Evolutionary conservation across 176 grass and related monocot genomes (phyloP), one percentile per base, ranked within the genome.

Genomic region (Aegilops umbellulata): DNA sequence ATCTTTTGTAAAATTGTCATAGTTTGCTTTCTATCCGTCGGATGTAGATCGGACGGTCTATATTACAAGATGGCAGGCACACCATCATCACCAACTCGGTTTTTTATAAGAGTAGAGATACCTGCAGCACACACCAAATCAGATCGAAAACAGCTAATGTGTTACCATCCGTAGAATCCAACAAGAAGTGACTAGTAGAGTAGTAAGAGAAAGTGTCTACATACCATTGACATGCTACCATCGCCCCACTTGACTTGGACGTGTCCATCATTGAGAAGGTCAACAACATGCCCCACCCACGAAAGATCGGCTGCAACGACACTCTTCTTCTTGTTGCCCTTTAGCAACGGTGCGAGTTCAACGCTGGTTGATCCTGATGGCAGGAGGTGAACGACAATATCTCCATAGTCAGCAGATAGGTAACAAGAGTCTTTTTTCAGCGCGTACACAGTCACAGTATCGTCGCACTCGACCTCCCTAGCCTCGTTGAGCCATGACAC

Each of bases 161-260:
- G 39, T 41, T 41, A 10, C 10, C n/a, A n/a, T n/a, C n/a, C n/a
- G 10, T 41, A 41, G 39, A 41, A 10, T 41, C 39, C 39, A 41
- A 41, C 39, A 41, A 41, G 39, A 41, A 41, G 39, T 41, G 39
- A 41, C 39, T 41, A 60, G 6, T 60, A n/a, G 57, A 60, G 57
- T n/a, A 23, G 58, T 61, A 61, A 24, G 9, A 7, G 19, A 10
- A 24, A 1, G 1, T 34, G 1, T 20, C 30, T 17, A 41, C 69
- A 6, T 72, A 72, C 69, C n/a, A 22, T 72, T 13, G 11, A 72
- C 20, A 42, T 72, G 69, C 2, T 72, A 38, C 69, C 69, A 72
- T 72, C 38, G 23, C 70, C 70, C 70, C 38, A 73, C 38, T 73
- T 46, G 70, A 73, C 70, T 73, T 73, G 70, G 70, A 73, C n/a